Conservation (phyloP, 352 stramenopile species). For the Plasmopara viticola region DNA sequence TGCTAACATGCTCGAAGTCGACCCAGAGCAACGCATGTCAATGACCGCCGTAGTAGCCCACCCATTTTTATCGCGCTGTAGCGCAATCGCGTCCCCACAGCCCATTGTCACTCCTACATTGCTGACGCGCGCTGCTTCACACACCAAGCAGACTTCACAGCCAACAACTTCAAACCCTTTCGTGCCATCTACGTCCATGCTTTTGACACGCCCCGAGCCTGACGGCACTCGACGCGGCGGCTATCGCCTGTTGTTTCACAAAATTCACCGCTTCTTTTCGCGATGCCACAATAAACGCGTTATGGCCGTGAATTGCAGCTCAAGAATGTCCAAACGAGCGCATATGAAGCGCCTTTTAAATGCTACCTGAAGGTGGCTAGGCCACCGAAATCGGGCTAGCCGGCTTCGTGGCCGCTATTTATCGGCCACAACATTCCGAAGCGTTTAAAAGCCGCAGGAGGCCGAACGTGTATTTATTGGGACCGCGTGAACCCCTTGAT, state of each 20-base stretch:
- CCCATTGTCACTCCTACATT: slow-evolving; percentile 4
- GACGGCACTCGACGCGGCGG: slow-evolving; percentile 22
- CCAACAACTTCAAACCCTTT: slow-evolving; percentile 19
- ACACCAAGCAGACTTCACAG: slow-evolving; percentile 18
- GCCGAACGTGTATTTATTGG: slow-evolving; percentile 39
- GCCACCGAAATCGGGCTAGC: slow-evolving; percentile 15
- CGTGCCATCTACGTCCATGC: slow-evolving; percentile 20
- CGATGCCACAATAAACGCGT: slow-evolving; percentile 39
- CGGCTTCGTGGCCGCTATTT: slow-evolving; percentile 15
- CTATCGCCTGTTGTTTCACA: slow-evolving; percentile 30
- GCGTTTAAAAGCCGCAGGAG: slow-evolving; percentile 16
- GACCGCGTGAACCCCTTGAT: background rate
- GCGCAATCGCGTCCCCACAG: slow-evolving; percentile 11
- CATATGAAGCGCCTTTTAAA: slow-evolving; percentile 17
- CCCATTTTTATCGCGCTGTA: slow-evolving; percentile 41
- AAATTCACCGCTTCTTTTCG: slow-evolving; percentile 42
- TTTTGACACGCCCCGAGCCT: slow-evolving; percentile 18
- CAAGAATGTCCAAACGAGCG: slow-evolving; percentile 16
- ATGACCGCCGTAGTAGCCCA: slow-evolving; percentile 59
- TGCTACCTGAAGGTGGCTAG: slow-evolving; percentile 35
- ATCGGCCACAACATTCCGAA: slow-evolving; percentile 23
- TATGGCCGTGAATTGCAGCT: slow-evolving; percentile 29
- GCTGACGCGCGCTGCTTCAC: slow-evolving; percentile 6
- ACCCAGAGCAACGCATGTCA: slow-evolving; percentile 45
- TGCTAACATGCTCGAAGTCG: slow-evolving; percentile 52